These are phyloP conservation scores for carrot (Daucus carota) DNA, from an alignment of 129 eudicot species.

Conservation along the genomic window DNA sequence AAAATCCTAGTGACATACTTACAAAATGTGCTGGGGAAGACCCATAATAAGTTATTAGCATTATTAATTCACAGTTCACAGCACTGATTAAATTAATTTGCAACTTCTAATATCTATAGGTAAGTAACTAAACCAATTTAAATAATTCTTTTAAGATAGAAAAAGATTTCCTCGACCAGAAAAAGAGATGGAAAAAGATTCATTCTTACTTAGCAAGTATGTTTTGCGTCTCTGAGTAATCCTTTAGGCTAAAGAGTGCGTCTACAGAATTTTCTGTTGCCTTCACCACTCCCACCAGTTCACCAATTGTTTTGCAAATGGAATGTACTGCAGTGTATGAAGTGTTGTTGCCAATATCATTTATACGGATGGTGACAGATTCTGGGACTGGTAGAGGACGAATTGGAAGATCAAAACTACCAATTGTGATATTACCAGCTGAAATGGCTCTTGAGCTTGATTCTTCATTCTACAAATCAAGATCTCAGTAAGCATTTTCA, in stretches of 20 bases:
- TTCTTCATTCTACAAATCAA: constrained; percentile 18
- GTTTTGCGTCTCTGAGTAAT: constrained; percentile 1
- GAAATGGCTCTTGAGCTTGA: constrained; percentile 24
- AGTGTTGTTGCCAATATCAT: constrained; percentile 17
- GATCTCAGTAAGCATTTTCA: not conserved
- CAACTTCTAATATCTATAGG: not conserved
- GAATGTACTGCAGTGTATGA: constrained; percentile 17
- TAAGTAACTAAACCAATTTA: not conserved
- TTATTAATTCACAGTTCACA: not conserved
- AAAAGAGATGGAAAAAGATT: not conserved
- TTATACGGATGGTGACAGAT: constrained; percentile 23
- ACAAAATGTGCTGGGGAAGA: not conserved
- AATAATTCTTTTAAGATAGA: not conserved
- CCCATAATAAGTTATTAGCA: not conserved
- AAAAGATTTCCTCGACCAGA: no score
- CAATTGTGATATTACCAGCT: constrained; percentile 18
- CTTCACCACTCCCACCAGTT: constrained; percentile 22
- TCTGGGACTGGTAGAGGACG: constrained; percentile 10
- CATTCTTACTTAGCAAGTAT: constrained; percentile 26
- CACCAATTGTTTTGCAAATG: constrained; percentile 22
- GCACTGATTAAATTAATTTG: not conserved
- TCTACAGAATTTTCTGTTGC: constrained; percentile 17
- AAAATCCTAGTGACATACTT: not conserved
- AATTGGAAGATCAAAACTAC: constrained; percentile 13
- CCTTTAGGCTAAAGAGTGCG: constrained; percentile 24